Conservation (phyloP, 495 filamentous ascomycete genomes). For the Aspergillus ostianus region DNA sequence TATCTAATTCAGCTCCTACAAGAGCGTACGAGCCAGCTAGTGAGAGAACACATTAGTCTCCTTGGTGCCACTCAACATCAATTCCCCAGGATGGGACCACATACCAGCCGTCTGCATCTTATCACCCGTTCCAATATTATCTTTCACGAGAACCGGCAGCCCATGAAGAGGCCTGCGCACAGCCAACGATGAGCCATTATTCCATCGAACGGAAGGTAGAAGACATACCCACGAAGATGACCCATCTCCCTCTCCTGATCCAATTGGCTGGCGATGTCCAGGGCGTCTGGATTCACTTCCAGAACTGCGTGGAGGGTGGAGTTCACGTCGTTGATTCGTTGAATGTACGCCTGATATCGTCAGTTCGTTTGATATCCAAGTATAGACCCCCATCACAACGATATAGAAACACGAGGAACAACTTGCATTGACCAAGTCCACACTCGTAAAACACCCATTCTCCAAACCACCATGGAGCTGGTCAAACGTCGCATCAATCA, state of each 20-base stretch:
- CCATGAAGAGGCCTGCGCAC: conserved; percentile 55
- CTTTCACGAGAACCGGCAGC: conserved; percentile 67
- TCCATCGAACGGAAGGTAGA: not conserved
- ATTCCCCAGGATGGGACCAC: conserved; percentile 14
- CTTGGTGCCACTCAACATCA: not conserved
- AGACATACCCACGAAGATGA: conserved; percentile 35
- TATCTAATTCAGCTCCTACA: conserved; percentile 44
- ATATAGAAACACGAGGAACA: conserved; percentile 1
- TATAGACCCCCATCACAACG: not conserved
- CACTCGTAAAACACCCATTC: conserved; percentile 51
- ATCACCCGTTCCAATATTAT: conserved; percentile 64
- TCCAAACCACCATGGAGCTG: conserved; percentile 51
- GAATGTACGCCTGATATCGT: conserved; percentile 43
- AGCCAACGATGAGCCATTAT: not conserved
- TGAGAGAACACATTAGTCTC: conserved; percentile 14
- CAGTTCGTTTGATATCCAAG: not conserved
- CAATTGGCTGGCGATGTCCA: conserved; percentile 47
- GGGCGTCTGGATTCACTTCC: conserved; percentile 57
- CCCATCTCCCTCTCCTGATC: conserved; percentile 52
- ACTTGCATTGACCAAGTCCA: conserved; percentile 53
- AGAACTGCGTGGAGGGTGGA: conserved; percentile 48
- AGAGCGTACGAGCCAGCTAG: conserved; percentile 58
- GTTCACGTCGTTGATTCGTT: conserved; percentile 54
- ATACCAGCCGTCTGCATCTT: conserved; percentile 58
- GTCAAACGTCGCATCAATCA: conserved; percentile 53